Evolutionary conservation across 208 protist species (phyloP).

Genomic region (Jaenimonas drosophilae): DNA sequence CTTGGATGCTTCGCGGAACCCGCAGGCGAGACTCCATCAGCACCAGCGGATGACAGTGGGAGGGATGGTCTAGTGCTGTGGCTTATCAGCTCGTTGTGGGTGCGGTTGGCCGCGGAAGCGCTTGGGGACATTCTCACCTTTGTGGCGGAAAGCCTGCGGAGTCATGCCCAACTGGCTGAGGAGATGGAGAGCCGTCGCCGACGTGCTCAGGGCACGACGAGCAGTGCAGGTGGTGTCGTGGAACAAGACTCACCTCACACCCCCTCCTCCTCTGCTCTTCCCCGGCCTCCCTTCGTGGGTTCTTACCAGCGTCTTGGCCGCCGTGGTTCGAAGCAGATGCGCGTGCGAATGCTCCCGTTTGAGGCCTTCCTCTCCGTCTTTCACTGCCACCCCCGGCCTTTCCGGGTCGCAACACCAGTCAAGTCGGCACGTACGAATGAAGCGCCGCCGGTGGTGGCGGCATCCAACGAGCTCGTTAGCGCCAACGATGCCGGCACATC

Average conservation of each 20-base stretch:
- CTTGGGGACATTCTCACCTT: slow-evolving; percentile 68
- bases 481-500: neutral
- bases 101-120: slow-evolving; percentile 58
- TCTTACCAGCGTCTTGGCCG: slow-evolving; percentile 41
- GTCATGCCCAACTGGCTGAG: slow-evolving; percentile 49
- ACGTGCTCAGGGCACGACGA: slow-evolving; percentile 5
- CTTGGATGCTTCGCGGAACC: no score
- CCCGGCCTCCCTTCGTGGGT: slow-evolving; percentile 13
- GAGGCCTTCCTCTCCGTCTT: slow-evolving; percentile 61
- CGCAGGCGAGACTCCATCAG: no score
- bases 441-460: neutral
- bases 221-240: slow-evolving; percentile 7
- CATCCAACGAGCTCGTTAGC: neutral
- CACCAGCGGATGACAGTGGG: neutral
- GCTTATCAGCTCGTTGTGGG: slow-evolving; percentile 53
- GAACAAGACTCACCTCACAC: slow-evolving; percentile 12
- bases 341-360: slow-evolving; percentile 68
- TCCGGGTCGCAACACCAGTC: slow-evolving; percentile 8
- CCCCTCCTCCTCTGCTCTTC: slow-evolving; percentile 6
- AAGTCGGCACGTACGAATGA: neutral
- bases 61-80: slow-evolving; percentile 30
- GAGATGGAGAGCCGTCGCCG: slow-evolving; percentile 13
- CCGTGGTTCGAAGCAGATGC: slow-evolving; percentile 29
- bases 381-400: slow-evolving; percentile 36
- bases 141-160: slow-evolving; percentile 47